Percentiles rank a stretch among this genome's conserved stretches.
Evolutionary conservation across 2,329 filamentous ascomycete species (phyloP).

Genomic region (Clonostachys rosea): DNA sequence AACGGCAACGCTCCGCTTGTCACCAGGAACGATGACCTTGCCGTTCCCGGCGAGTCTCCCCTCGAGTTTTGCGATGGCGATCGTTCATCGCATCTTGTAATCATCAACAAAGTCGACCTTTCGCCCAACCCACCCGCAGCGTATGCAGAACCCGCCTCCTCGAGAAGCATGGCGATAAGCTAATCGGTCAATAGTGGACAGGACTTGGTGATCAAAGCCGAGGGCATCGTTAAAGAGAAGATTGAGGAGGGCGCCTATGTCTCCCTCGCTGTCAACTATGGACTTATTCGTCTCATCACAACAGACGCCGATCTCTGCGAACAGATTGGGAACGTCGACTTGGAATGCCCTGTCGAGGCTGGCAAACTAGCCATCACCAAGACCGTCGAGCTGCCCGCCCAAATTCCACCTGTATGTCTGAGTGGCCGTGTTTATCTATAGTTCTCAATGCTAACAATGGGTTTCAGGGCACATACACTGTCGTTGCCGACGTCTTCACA

Average conservation of each 20-base stretch:
- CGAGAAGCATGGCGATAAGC: conserved; percentile 4
- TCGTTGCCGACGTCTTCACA: conserved; percentile 80
- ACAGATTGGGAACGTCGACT: conserved; percentile 80
- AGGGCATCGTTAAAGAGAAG: conserved; percentile 66
- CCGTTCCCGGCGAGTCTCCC: conserved; percentile 82
- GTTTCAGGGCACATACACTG: conserved; percentile 78
- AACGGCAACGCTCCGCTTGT: conserved; percentile 23
- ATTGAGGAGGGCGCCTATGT: conserved; percentile 80
- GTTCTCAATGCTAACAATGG: not conserved
- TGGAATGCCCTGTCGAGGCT: conserved; percentile 83
- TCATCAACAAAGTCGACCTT: conserved; percentile 76
- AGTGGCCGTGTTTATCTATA: not conserved
- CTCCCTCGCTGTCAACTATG: conserved; percentile 84
- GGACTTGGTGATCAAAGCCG: conserved; percentile 73
- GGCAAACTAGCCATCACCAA: conserved; percentile 72
- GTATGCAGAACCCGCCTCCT: conserved; percentile 40
- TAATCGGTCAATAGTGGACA: conserved; percentile 56
- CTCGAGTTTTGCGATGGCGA: conserved; percentile 69
- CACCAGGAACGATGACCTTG: conserved; percentile 45
- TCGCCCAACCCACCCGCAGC: conserved; percentile 79
- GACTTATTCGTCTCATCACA: conserved; percentile 83
- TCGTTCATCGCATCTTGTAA: conserved; percentile 65
- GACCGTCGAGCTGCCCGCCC: conserved; percentile 74
- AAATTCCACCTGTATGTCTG: conserved; percentile 82
- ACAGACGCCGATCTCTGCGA: conserved; percentile 83